Evolutionary conservation across 768 basidiomycete genomes (phyloP), one percentile per base, ranked within the genome.

Genomic region (Lyophyllum semitale): DNA sequence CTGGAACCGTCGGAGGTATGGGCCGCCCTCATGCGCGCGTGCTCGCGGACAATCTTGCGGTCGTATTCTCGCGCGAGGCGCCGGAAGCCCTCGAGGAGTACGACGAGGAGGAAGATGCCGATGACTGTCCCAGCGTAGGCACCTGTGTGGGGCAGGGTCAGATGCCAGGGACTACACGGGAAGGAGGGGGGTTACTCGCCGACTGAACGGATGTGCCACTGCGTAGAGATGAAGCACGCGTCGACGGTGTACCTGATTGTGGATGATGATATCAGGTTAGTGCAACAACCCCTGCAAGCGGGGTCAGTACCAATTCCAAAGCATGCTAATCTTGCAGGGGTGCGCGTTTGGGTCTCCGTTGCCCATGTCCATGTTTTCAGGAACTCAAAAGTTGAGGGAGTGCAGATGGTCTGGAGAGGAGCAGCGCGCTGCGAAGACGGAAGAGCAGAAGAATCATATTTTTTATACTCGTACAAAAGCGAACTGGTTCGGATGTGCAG

Each of bases 321-420:
- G 32, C 47, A 48, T 48, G 47, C 33, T 48, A 33, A 48, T 48
- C 30, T 48, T 48, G 47, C 47, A 48, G 25, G 47, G 30, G 32
- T 3, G 30, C 26, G 5, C 18, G 7, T 35, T 8, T 9, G 45
- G 30, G 27, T 42, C 12, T 45, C 47, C 47, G 30, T 48, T 20
- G 22, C 15, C 22, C 29, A 33, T 48, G 23, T 35, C 30, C 20
- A 33, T 48, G 47, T 20, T 15, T 18, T 25, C 15, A 18, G 15
- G 9, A 23, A 44, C 11, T 25, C 27, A 30, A 35, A 17, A 25
- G 2, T 17, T 18, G n/a, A 6, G 47, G 47, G 23, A 23, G 11
- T 15, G 32, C 18, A 15, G 8, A 32, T n/a, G 27, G 25, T 26
- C 3, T 25, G 17, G 8, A 7, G n/a, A 5, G 5, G 27, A 17